Evolutionary conservation across 768 basidiomycete genomes (phyloP).

Genomic region (Lyophyllum atratum): DNA sequence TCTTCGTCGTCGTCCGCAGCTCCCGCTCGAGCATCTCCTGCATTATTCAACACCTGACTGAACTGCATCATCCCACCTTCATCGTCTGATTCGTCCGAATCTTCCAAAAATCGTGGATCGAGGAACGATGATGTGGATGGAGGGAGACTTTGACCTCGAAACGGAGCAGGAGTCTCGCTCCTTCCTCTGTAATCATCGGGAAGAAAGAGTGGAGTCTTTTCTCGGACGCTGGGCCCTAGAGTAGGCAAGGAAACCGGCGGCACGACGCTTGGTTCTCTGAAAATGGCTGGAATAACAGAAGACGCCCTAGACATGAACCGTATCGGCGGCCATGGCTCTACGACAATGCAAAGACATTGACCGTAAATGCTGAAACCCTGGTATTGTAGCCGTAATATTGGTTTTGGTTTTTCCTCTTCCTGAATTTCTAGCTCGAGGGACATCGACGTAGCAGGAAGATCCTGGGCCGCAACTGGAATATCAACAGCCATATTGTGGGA

Average conservation of each 20-base stretch:
- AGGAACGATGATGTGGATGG: slow-evolving; percentile 28
- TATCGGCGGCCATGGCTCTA: slow-evolving; percentile 76
- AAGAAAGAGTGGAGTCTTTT: slow-evolving; percentile 70
- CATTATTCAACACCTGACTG: slow-evolving; percentile 67
- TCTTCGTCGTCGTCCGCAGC: slow-evolving; percentile 76
- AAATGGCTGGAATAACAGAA: slow-evolving; percentile 17
- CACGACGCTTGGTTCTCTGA: slow-evolving; percentile 33
- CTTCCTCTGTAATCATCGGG: slow-evolving; percentile 56
- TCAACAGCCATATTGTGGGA: slow-evolving; percentile 7
- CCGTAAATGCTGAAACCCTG: slow-evolving; percentile 72
- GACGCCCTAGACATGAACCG: slow-evolving; percentile 34
- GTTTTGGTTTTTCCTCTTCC: slow-evolving; percentile 79
- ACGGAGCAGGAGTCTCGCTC: slow-evolving; percentile 40
- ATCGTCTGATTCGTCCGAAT: slow-evolving; percentile 36
- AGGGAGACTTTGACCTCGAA: background rate
- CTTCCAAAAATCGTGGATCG: slow-evolving; percentile 26
- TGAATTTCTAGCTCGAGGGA: slow-evolving; percentile 50
- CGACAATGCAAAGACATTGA: slow-evolving; percentile 77
- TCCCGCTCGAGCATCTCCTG: slow-evolving; percentile 56
- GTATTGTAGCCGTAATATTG: slow-evolving; percentile 63
- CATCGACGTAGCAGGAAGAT: slow-evolving; percentile 15
- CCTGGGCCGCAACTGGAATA: slow-evolving; percentile 8
- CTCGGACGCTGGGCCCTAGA: slow-evolving; percentile 28
- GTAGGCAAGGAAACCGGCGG: slow-evolving; percentile 30
- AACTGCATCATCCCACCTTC: slow-evolving; percentile 69